Evolutionary conservation across 2,329 filamentous ascomycete species (phyloP), one percentile per base, ranked within the genome.

Genomic region (Pezicula carpinea): DNA sequence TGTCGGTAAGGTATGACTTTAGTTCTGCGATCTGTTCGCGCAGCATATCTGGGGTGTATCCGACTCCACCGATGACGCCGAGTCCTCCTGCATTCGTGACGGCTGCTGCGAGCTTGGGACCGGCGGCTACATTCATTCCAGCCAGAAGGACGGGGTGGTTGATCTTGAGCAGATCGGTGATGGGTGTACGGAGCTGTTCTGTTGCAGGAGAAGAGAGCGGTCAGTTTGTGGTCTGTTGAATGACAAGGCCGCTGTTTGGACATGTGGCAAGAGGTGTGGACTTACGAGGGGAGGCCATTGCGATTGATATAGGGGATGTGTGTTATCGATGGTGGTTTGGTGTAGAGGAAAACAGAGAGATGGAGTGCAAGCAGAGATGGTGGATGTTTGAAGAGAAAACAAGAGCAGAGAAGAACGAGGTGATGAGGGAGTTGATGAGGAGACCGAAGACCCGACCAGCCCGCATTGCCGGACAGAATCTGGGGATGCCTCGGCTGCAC

Each of bases 91-190:
- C 93, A 70, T 99, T 96, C 59, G 92, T 95, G 60, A 99, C 93
- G 35, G 93, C 93, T 29, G 93, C 93, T 44, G 93, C 93, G 64
- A 99, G 84, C 78, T 90, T 95, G 47, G 93, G 93, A 43, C 93
- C 93, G 50, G 93, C 93, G 48, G 93, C 93, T 54, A 97, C 93
- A 78, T 99, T 97, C 93, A 99, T 99, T 68, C 93, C 93, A 60
- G 93, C 93, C 53, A 99, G 84, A 64, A 99, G 76, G 66, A 99
- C 77, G 49, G 93, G 93, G 73, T 99, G 93, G 69, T 95, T 89
- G 80, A 99, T 97, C 77, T 89, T 88, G 73, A 99, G 87, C 56
- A 97, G 87, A 80, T 97, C 92, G 60, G 93, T 99, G 63, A 91
- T 77, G 58, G 88, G 83, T 45, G 93, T 99, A 64, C 88, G 88